Evolutionary conservation across 2,329 filamentous ascomycete genomes (phyloP).

Genomic region (Colletotrichum sp.): DNA sequence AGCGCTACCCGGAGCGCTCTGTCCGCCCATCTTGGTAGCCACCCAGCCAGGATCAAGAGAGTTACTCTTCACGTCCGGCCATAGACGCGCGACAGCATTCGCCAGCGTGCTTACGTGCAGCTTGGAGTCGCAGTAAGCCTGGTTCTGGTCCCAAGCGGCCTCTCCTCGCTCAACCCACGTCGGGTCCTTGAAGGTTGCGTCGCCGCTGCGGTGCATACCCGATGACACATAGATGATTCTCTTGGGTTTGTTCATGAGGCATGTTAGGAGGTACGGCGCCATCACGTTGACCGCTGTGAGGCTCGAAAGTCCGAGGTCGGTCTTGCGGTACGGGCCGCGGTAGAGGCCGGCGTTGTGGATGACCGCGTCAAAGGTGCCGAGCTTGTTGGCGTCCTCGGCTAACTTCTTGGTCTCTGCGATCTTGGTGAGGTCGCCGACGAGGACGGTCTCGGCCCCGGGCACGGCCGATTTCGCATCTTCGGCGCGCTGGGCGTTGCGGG

Average conservation of each 20-base stretch:
- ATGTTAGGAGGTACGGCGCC: slow-evolving; percentile 62
- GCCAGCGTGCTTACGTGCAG: slow-evolving; percentile 61
- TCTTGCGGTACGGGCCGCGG: slow-evolving; percentile 37
- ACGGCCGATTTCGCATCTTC: slow-evolving; percentile 50
- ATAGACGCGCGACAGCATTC: slow-evolving; percentile 55
- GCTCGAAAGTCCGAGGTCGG: slow-evolving; percentile 40
- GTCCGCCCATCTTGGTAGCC: slow-evolving; percentile 58
- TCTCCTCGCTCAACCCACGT: slow-evolving; percentile 31
- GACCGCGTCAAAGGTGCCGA: slow-evolving; percentile 57
- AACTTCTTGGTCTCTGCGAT: slow-evolving; percentile 55
- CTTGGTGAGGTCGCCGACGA: slow-evolving; percentile 58
- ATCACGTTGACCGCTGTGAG: slow-evolving; percentile 62
- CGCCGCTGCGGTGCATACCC: slow-evolving; percentile 54
- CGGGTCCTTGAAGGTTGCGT: slow-evolving; percentile 44
- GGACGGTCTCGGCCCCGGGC: slow-evolving; percentile 53
- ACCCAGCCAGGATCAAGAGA: slow-evolving; percentile 60
- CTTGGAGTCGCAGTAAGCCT: slow-evolving; percentile 58
- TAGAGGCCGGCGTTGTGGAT: slow-evolving; percentile 64
- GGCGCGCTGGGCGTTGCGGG: slow-evolving; percentile 59
- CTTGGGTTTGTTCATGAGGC: slow-evolving; percentile 50
- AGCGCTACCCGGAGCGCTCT: slow-evolving; percentile 49
- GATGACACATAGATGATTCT: slow-evolving; percentile 58
- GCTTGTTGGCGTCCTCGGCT: slow-evolving; percentile 53
- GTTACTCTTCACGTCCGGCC: slow-evolving; percentile 46
- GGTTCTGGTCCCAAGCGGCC: slow-evolving; percentile 36